A percentile compares a stretch with the other conserved stretches of the same genome.
Evolutionary conservation across 2,329 filamentous ascomycete genomes (phyloP).

Genomic region (Colletotrichum sp.): DNA sequence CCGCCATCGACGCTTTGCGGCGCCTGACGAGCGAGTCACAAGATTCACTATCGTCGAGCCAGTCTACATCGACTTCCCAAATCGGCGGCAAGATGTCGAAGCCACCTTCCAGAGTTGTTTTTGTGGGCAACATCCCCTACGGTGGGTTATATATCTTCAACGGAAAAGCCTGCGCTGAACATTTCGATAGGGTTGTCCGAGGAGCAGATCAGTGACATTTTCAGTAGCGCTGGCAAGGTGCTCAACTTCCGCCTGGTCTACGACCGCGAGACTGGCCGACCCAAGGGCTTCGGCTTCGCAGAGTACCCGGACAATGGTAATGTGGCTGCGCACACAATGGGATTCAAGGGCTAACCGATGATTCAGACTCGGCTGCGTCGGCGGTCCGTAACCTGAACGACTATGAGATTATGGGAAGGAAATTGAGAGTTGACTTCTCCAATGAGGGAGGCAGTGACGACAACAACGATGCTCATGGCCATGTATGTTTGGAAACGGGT

Average conservation of each 20-base stretch:
- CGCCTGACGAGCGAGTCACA: not conserved
- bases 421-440: constrained; percentile 93
- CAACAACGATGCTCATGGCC: constrained; percentile 58
- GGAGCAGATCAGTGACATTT: constrained; percentile 94
- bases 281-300: constrained; percentile 96
- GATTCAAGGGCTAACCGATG: not conserved
- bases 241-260: constrained; percentile 93
- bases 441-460: constrained; percentile 84
- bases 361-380: constrained; percentile 78
- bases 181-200: constrained; percentile 82
- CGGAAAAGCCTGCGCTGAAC: not conserved
- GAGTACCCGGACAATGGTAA: constrained; percentile 90
- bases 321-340: not conserved
- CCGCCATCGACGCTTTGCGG: not conserved
- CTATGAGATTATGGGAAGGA: constrained; percentile 92
- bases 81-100: constrained; percentile 66
- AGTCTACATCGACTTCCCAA: not conserved
- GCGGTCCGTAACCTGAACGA: constrained; percentile 96
- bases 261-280: constrained; percentile 91
- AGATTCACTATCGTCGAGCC: not conserved
- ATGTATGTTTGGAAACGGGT: not conserved
- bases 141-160: constrained; percentile 49
- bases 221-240: constrained; percentile 88
- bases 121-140: constrained; percentile 87
- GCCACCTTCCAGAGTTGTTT: constrained; percentile 79